Conservation (phyloP, 2,329 filamentous ascomycete species). For the Colletotrichum sp. region DNA sequence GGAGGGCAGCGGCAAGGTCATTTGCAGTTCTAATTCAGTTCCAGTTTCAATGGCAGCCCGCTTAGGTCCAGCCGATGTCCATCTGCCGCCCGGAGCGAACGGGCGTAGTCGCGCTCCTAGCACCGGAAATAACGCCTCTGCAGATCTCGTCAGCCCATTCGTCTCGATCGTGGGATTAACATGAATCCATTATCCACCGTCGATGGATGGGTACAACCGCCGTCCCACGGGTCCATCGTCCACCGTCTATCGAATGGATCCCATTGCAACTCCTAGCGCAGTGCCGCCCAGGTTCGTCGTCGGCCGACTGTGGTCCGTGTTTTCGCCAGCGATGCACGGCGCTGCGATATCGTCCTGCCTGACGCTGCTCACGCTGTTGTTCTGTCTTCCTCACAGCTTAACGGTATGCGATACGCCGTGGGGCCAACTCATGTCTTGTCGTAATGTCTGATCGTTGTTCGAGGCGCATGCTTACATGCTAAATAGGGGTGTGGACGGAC, state of each 20-base stretch:
- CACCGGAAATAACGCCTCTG: slow-evolving; percentile 8
- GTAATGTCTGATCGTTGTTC: background rate
- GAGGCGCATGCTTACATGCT: background rate
- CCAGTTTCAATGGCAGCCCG: background rate
- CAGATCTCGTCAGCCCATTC: background rate
- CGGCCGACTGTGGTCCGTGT: background rate
- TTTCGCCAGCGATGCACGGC: background rate
- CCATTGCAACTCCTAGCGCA: background rate
- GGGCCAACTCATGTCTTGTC: background rate
- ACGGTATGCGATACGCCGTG: background rate
- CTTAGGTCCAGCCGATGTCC: background rate
- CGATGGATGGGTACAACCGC: background rate
- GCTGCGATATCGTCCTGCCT: background rate
- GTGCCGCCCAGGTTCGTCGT: background rate
- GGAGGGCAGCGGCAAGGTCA: background rate
- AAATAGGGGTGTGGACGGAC: background rate
- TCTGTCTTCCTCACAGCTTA: background rate
- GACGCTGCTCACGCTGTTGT: background rate
- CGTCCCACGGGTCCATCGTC: background rate
- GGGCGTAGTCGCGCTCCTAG: background rate
- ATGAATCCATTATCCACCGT: background rate
- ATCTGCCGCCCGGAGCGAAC: slow-evolving; percentile 7
- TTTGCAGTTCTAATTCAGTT: background rate
- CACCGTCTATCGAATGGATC: background rate
- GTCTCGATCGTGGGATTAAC: background rate